Base-by-base conservation (phyloP, 176 grass and related monocot species). In the Oryza meyeriana region DNA sequence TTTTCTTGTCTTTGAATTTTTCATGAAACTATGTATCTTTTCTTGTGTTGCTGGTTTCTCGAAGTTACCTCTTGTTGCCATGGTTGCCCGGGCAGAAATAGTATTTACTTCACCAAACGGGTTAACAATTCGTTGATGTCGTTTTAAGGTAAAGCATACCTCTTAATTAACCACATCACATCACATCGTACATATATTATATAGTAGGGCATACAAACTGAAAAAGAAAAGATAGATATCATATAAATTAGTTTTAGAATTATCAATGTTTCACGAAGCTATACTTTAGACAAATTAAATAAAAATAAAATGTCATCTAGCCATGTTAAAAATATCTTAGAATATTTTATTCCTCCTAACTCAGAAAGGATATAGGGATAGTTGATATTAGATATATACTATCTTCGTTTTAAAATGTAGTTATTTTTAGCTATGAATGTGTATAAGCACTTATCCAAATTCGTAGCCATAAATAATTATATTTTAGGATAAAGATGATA, bases 1-100 rank as follows among this genome's bases (percentile, higher is more conserved):
- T 13, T 69, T 44, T 69, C 13, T 76, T 35, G 25, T n/a, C 50
- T 77, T 26, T 65, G 83, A 34, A 57, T 59, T 66, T 76, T 31
- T 66, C 78, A 18, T 47, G 26, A 24, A 77, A 64, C 61, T 4
- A 78, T 32, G 41, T 36, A 20, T 27, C 4, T 10, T 66, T 3
- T 18, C 24, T 76, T 3, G 59, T 10, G 30, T 61, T 10, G 50
- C 30, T 69, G 75, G 24, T 71, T 85, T 71, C 0, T 61, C 31
- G 48, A 8, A 2, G 4, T 25, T 40, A 36, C 71, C 17, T 29
- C 30, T 12, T 45, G 29, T 25, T 75, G 66, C 33, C 6, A 67
- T 12, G 28, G 29, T 9, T 75, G 66, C 26, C 2, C 59, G 41
- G 67, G 4, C 10, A 13, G 6, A 61, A 12, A 52, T 26, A 22